A percentile compares a stretch with the other conserved stretches of the same genome.
These are phyloP conservation scores for Miscanthus lutarioriparius DNA, from an alignment of 176 grass and related monocot species.

Conservation along the genomic window DNA sequence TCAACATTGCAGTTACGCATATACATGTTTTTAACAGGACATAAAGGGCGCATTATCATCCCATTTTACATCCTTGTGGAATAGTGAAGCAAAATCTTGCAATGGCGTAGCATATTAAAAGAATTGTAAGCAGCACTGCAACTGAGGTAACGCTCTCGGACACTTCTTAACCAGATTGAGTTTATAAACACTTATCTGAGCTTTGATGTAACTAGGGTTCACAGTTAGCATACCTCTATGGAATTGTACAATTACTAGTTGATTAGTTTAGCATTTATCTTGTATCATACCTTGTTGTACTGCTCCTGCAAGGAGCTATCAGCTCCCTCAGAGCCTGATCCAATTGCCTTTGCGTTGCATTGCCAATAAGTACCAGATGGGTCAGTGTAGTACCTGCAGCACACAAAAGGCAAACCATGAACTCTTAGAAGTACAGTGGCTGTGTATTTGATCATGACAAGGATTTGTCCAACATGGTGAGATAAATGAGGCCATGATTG, in stretches of 20 bases:
- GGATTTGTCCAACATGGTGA: not conserved
- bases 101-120: not conserved
- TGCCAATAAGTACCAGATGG: slow-evolving; percentile 97
- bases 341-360: slow-evolving; percentile 94
- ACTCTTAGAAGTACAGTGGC: slow-evolving; percentile 16
- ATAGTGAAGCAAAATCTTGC: not conserved
- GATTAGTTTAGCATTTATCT: not conserved
- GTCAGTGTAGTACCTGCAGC: slow-evolving; percentile 86
- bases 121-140: not conserved
- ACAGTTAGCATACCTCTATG: not conserved
- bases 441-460: not conserved
- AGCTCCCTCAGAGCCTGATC: slow-evolving; percentile 96
- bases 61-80: not conserved
- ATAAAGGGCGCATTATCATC: not conserved
- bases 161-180: not conserved
- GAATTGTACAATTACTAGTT: not conserved
- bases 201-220: not conserved
- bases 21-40: not conserved
- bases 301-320: slow-evolving; percentile 94
- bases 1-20: not conserved
- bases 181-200: not conserved
- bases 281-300: slow-evolving; percentile 77
- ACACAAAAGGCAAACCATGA: slow-evolving; percentile 1
- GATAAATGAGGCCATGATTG: not conserved
- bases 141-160: not conserved